These are phyloP conservation scores for Globisporangium perplexum DNA, from an alignment of 352 stramenopile species.

Conservation along the genomic window DNA sequence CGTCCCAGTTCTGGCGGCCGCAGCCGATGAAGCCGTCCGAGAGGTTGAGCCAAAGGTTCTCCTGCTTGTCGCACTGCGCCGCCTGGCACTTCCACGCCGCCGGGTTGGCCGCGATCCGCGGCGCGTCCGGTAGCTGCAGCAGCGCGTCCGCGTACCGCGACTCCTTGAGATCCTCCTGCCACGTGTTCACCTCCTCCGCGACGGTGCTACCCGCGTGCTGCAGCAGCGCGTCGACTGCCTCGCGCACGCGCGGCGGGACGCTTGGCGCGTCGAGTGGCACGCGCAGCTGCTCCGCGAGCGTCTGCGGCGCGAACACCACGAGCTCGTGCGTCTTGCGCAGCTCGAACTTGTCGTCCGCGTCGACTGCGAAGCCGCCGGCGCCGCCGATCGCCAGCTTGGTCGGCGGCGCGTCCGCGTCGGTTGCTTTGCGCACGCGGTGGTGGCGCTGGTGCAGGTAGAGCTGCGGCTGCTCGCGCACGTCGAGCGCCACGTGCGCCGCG, in stretches of 20 bases:
- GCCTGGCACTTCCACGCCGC: conserved; percentile 85
- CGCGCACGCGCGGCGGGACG: conserved; percentile 43
- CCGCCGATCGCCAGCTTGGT: conserved; percentile 96
- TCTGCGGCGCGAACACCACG: conserved; percentile 55
- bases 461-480: conserved; percentile 22
- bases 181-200: conserved; percentile 70
- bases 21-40: conserved; percentile 87
- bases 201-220: conserved; percentile 75
- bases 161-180: conserved; percentile 75
- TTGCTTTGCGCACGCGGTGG: conserved; percentile 20
- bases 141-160: conserved; percentile 78
- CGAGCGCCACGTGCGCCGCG: conserved; percentile 49
- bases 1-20: conserved; percentile 94
- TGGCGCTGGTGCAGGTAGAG: conserved; percentile 82
- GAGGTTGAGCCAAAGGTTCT: conserved; percentile 99
- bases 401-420: conserved; percentile 17
- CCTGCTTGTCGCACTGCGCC: conserved; percentile 91
- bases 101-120: conserved; percentile 68
- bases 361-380: conserved; percentile 90
- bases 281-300: conserved; percentile 28
- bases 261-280: conserved; percentile 25
- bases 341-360: conserved; percentile 87
- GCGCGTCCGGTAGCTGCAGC: conserved; percentile 48
- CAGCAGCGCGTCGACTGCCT: conserved; percentile 57
- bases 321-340: conserved; percentile 73